Percentiles rank a stretch among this genome's conserved stretches.
These are phyloP conservation scores for Alternaria metachromatica DNA, from an alignment of 2,329 filamentous ascomycete genomes.

Conservation along the genomic window DNA sequence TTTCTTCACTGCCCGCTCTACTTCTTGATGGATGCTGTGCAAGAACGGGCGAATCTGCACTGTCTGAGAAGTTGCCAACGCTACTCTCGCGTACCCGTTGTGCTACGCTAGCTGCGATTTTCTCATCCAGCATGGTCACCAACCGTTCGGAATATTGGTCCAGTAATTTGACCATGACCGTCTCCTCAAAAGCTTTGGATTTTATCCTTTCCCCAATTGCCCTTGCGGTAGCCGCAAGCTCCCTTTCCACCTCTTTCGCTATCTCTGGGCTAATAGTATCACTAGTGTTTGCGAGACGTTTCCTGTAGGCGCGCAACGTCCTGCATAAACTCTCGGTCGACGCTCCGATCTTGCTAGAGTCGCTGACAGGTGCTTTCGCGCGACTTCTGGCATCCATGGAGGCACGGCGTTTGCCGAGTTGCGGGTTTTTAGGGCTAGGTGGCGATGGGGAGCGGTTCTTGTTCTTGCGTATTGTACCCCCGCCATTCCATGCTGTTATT, in stretches of 20 bases:
- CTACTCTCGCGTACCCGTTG: conserved; percentile 44
- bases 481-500: conserved; percentile 20
- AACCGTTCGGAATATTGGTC: conserved; percentile 79
- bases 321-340: conserved; percentile 64
- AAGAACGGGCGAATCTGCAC: conserved; percentile 19
- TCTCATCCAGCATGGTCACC: conserved; percentile 74
- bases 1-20: conserved; percentile 10
- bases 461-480: conserved; percentile 34
- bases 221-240: conserved; percentile 58
- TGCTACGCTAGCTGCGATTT: conserved; percentile 58
- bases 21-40: conserved; percentile 12
- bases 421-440: conserved; percentile 45
- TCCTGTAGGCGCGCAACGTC: conserved; percentile 64
- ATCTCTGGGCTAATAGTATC: conserved; percentile 56
- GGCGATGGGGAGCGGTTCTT: conserved; percentile 53
- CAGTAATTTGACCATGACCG: conserved; percentile 62
- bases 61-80: conserved; percentile 33
- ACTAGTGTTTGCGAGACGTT: conserved; percentile 59
- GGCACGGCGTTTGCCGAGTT: conserved; percentile 52
- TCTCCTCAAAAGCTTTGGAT: conserved; percentile 51
- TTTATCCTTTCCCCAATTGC: conserved; percentile 53
- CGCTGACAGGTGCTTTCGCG: conserved; percentile 49
- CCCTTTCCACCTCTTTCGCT: conserved; percentile 63
- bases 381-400: conserved; percentile 60
- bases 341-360: conserved; percentile 44